Conservation (phyloP, 495 filamentous ascomycete species). For the Xylaria bambusicola region DNA sequence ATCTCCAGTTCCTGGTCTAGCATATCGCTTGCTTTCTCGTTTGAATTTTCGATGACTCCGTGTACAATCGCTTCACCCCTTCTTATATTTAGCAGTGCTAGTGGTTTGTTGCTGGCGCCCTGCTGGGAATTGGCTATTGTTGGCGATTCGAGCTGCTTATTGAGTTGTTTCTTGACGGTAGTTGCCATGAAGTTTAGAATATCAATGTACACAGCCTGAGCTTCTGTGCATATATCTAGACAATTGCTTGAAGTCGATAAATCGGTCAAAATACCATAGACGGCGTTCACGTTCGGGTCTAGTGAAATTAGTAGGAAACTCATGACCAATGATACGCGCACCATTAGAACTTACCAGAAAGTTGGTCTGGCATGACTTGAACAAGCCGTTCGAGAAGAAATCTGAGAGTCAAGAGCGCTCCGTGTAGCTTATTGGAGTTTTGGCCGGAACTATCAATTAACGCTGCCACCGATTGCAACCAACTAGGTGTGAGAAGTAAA, state of each 20-base stretch:
- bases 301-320: constrained; percentile 1
- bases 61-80: constrained; percentile 22
- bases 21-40: neutral
- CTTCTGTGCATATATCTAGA: constrained; percentile 36
- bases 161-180: neutral
- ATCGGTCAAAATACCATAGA: constrained; percentile 18
- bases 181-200: constrained; percentile 38
- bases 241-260: constrained; percentile 17
- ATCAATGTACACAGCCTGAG: constrained; percentile 44
- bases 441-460: constrained; percentile 46
- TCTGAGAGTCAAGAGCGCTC: constrained; percentile 60
- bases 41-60: constrained; percentile 13
- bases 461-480: constrained; percentile 47
- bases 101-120: neutral
- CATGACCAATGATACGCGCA: neutral
- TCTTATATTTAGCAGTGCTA: constrained; percentile 26
- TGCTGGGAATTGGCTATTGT: neutral
- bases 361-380: constrained; percentile 38
- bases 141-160: neutral
- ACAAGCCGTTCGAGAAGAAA: constrained; percentile 52
- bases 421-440: constrained; percentile 62
- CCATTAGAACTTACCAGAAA: constrained; percentile 29
- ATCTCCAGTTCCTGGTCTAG: constrained; percentile 17
- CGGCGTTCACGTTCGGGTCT: constrained; percentile 23
- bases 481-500: constrained; percentile 57